Conservation (phyloP, 2,329 filamentous ascomycete species). For the Trichothecium sympodiale region DNA sequence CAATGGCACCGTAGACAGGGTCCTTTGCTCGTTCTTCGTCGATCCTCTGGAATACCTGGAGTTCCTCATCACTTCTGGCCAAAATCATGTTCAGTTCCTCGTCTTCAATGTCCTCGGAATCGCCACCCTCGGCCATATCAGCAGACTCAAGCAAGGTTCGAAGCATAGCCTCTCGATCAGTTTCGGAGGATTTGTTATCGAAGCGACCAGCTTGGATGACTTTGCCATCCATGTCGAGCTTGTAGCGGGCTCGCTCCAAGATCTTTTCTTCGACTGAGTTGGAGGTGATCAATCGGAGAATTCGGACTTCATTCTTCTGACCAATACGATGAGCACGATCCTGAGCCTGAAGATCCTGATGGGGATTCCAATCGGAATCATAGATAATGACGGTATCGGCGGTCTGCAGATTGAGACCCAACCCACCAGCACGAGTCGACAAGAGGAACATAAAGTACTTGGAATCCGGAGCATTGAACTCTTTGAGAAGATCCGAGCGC, state of each 20-base stretch:
- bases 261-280: slow-evolving; percentile 99
- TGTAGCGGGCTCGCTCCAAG: slow-evolving; percentile 89
- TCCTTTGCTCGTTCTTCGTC: slow-evolving; percentile 63
- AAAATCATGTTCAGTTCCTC: slow-evolving; percentile 94
- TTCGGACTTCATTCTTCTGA: slow-evolving; percentile 98
- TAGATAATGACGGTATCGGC: slow-evolving; percentile 99
- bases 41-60: slow-evolving; percentile 67
- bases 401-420: slow-evolving; percentile 93
- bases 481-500: slow-evolving; percentile 75
- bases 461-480: slow-evolving; percentile 84
- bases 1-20: slow-evolving; percentile 57
- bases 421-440: slow-evolving; percentile 96
- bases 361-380: slow-evolving; percentile 98
- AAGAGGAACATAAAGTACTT: slow-evolving; percentile 96
- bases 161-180: slow-evolving; percentile 93
- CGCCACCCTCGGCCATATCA: slow-evolving; percentile 54
- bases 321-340: slow-evolving; percentile 99
- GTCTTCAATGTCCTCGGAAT: slow-evolving; percentile 97
- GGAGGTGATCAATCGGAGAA: slow-evolving; percentile 87
- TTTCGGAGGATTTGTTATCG: slow-evolving; percentile 98
- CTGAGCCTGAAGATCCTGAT: slow-evolving; percentile 97
- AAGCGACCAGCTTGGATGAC: slow-evolving; percentile 99
- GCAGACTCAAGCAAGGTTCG: slow-evolving; percentile 84
- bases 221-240: slow-evolving; percentile 98
- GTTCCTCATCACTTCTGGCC: slow-evolving; percentile 74